Base-by-base conservation (phyloP, 2,329 filamentous ascomycete genomes). In the Fusarium sp. region DNA sequence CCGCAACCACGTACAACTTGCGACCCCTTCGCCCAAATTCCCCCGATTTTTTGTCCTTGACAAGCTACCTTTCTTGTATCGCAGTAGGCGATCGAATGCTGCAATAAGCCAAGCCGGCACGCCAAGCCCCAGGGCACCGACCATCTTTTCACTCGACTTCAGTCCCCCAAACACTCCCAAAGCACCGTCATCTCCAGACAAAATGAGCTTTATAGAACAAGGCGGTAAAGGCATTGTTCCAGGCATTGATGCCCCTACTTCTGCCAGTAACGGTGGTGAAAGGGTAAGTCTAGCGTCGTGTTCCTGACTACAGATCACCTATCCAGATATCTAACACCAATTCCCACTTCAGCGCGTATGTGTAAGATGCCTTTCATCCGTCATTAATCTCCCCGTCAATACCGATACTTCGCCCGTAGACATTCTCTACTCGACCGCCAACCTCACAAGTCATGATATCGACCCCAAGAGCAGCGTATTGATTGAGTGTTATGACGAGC, bases 241-340 rank as follows among this genome's bases (percentile, higher is more conserved):
- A 35, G 79, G 80, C 47, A 88, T 82, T 38, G 92, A 96, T 78
- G 91, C 91, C 19, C 93, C 93, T 2, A 80, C 88, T 9, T 93
- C 92, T 49, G 91, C 91, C 13, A 88, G 90, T 55, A 96, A 96
- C 76, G 85, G 89, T 59, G 89, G 88, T 41, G 90, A 93, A 71
- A 82, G 92, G 67, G 88, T 90, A 76, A 81, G 86, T 79, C 33
- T 19, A 19, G 19, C 19, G 19, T 19, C 19, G 19, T 19, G 19
- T 42, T 23, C 31, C 27, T 6, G 23, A 10, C 15, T 27, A 15
- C 19, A 23, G 33, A n/a, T 38, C 39, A 23, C 15, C 19, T 31
- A 29, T 31, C 21, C 38, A 38, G 31, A 32, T 32, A 38, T 31
- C 61, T 66, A 50, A 61, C 49, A 23, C 47, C 36, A 41, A 9